Evolutionary conservation across 2,329 filamentous ascomycete genomes (phyloP), one percentile per base, ranked within the genome.

Genomic region (Teratosphaeria nubilosa): DNA sequence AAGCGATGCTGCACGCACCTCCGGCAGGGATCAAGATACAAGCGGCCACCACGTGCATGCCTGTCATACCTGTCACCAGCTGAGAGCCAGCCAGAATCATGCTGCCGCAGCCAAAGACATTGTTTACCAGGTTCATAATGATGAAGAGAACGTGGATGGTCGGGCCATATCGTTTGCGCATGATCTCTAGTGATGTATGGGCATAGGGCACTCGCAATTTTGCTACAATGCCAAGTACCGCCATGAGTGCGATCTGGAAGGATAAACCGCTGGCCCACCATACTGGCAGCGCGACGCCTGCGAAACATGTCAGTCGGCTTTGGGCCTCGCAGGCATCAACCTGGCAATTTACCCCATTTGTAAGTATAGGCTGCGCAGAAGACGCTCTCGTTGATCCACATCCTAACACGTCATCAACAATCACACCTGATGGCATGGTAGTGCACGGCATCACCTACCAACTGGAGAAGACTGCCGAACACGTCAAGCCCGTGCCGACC

Each of bases 191-290:
- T 2, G 75, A 78, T 0, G 78, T 80, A 58, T 80, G 78, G 0
- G 78, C 78, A 58, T 79, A 78, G 0, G 78, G 78, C 0, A 79
- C 77, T 45, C 77, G 69, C 34, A 79, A 72, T 64, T 80, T 80
- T 13, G 75, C 75, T 51, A 79, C 65, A 6, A 80, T 76, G 3
- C 78, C 78, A 0, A 80, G 68, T 0, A 73, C 72, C 1, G 77
- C 76, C 75, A 80, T 79, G 34, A 80, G 66, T 5, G 77, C 77
- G 56, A 80, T 78, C 64, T 80, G 75, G 55, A 78, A 79, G 45
- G 70, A 76, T 11, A 75, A 70, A 10, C 73, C 74, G 53, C 60
- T 65, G 1, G 66, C 72, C 67, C 68, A 75, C 71, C 70, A 74
- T 57, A 66, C 59, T n/a, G 62, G 66, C 54, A 60, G 59, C 11